Conservation (phyloP, 2,329 filamentous ascomycete species). For the Calonectria hongkongensis region DNA sequence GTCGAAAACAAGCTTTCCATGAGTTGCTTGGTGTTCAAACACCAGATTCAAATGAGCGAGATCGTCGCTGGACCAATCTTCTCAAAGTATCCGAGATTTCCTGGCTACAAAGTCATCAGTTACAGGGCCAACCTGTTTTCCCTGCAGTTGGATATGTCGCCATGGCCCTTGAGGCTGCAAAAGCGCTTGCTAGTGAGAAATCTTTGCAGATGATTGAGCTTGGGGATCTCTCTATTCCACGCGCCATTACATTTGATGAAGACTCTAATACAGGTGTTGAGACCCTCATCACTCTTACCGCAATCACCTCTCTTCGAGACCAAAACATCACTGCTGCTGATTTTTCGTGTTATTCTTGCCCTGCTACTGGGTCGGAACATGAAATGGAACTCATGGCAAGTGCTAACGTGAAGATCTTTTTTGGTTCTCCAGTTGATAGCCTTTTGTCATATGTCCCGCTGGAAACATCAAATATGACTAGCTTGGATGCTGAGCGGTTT, state of each 20-base stretch:
- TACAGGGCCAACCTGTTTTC: slow-evolving; percentile 59
- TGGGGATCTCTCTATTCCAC: neutral
- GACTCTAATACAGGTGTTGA: neutral
- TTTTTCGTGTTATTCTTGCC: too few relatives aligned
- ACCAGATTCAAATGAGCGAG: slow-evolving; percentile 26
- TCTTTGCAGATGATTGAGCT: neutral
- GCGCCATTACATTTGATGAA: neutral
- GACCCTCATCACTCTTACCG: neutral
- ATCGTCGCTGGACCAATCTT: slow-evolving; percentile 53
- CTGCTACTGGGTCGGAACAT: too few relatives aligned
- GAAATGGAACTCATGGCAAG: too few relatives aligned
- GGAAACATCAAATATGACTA: neutral
- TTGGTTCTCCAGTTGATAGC: too few relatives aligned
- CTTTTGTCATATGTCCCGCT: neutral
- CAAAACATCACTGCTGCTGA: too few relatives aligned
- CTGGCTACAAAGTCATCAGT: slow-evolving; percentile 64
- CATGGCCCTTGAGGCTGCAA: slow-evolving; percentile 59
- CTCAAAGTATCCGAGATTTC: slow-evolving; percentile 52
- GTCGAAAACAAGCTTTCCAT: slow-evolving; percentile 56
- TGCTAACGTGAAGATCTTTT: too few relatives aligned
- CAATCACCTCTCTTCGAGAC: too few relatives aligned
- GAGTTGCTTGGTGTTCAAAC: slow-evolving; percentile 60
- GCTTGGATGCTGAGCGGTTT: neutral
- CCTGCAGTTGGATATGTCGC: slow-evolving; percentile 62
- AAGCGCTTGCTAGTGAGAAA: neutral